Base-by-base conservation (phyloP, 1,284 basidiomycete genomes). In the Ceratobasidium sp. region DNA sequence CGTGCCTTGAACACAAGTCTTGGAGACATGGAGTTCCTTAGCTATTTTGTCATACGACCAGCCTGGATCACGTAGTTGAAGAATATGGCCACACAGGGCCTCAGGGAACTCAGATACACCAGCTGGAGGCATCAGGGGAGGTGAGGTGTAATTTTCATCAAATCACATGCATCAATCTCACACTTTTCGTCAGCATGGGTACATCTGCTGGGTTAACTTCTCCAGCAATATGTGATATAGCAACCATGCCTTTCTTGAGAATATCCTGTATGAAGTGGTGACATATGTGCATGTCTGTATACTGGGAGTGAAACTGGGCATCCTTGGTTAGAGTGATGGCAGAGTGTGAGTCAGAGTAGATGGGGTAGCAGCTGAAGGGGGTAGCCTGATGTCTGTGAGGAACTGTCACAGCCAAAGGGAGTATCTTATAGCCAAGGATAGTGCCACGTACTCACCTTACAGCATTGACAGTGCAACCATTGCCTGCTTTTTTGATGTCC, bases 401-500 rank as follows among this genome's bases (percentile, higher is more conserved):
- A 51, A n/a, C 22, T 74, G 62, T 0, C 76, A 34, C n/a, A 82
- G 76, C 83, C 83, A 84, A 9, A 83, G 56, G 0, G 78, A 80
- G 74, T 84, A 79, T 27, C 81, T 80, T 0, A 80, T 78, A 11
- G 79, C 72, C 29, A 83, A 77, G 0, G 78, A 78, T 0, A 80
- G 76, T 19, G 82, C 81, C 13, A 83, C 77, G 74, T 84, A 85
- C 68, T 86, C 83, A 0, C 83, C 82, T 74, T 85, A 83, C 0
- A 80, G 79, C 0, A 81, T 83, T 0, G 82, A 85, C 2, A 78
- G 61, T 0, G 84, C 80, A 8, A 84, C 79, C 1, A 78, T 77
- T 0, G 75, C 65, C 74, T 84, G 83, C 62, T 75, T 81, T 65
- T 83, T 81, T 1, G 83, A 81, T 31, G 77, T 78, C 83, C 84